Conservation (phyloP, 1,139 yeast genomes). For the Geotrichum fermentans region DNA sequence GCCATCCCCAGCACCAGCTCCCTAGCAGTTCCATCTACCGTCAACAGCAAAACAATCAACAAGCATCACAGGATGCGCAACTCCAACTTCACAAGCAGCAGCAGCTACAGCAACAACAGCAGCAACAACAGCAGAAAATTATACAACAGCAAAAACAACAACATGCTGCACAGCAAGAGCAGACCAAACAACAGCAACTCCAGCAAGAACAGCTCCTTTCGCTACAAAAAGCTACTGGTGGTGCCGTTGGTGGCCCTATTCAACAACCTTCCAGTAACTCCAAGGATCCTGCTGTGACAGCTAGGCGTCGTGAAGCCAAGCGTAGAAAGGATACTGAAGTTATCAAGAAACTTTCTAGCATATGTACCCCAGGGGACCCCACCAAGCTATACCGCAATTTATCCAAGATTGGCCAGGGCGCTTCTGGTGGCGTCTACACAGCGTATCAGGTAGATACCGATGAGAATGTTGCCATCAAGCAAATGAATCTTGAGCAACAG, state of each 20-base stretch:
- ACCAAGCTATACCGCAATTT: slow-evolving; percentile 61
- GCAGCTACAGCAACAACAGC: slow-evolving; percentile 23
- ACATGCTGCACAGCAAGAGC: slow-evolving; percentile 19
- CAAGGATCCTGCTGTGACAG: slow-evolving; percentile 37
- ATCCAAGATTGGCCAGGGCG: slow-evolving; percentile 93
- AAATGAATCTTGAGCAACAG: slow-evolving; percentile 89
- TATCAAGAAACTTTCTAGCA: slow-evolving; percentile 62
- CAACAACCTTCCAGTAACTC: slow-evolving; percentile 31
- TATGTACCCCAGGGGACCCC: slow-evolving; percentile 90
- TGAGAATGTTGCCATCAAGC: slow-evolving; percentile 84
- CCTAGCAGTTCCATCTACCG: slow-evolving; percentile 14
- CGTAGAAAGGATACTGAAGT: slow-evolving; percentile 64
- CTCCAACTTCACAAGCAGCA: slow-evolving; percentile 23
- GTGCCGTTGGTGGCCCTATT: slow-evolving; percentile 32
- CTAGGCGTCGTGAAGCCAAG: slow-evolving; percentile 72
- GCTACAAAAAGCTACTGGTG: slow-evolving; percentile 34
- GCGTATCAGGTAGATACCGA: slow-evolving; percentile 65
- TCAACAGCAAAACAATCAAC: slow-evolving; percentile 21
- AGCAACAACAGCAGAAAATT: slow-evolving; percentile 20
- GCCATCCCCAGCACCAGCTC: slow-evolving; percentile 15
- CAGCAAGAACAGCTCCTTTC: slow-evolving; percentile 32
- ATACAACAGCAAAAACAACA: slow-evolving; percentile 21
- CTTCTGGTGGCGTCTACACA: slow-evolving; percentile 94
- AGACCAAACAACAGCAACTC: slow-evolving; percentile 23
- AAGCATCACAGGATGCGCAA: slow-evolving; percentile 20